phyloP scores from a whole-genome alignment of 1,284 basidiomycete genomes.

The Tausonia pullulans region DNA sequence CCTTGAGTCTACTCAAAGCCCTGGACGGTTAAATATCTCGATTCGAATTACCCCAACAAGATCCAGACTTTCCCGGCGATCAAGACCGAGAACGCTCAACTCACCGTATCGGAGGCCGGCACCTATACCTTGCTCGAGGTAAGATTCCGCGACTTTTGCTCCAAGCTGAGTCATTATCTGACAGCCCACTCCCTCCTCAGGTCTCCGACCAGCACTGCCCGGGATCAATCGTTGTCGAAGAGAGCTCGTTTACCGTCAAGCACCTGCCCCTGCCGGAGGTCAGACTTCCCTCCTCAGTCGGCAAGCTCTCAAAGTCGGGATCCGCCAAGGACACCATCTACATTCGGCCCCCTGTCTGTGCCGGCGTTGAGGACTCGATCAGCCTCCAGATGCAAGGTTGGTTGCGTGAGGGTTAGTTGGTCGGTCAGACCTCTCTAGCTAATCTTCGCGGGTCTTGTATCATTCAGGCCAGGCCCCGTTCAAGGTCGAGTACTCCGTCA shows the following conservation, averaged over 20 bases:
- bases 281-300: background rate
- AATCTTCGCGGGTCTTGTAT: background rate
- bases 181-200: slow-evolving; percentile 31
- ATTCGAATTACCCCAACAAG: background rate
- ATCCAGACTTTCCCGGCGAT: background rate
- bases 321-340: slow-evolving; percentile 51
- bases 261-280: slow-evolving; percentile 45
- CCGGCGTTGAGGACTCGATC: slow-evolving; percentile 57
- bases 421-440: too few species aligned
- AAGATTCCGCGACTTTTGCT: slow-evolving; percentile 18
- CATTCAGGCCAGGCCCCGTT: slow-evolving; percentile 13
- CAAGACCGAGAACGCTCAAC: slow-evolving; percentile 50
- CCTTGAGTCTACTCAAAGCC: background rate
- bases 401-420: slow-evolving; percentile 18
- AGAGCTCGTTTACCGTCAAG: slow-evolving; percentile 54
- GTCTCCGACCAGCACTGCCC: slow-evolving; percentile 68
- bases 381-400: slow-evolving; percentile 61
- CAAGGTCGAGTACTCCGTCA: slow-evolving; percentile 6
- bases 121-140: slow-evolving; percentile 61
- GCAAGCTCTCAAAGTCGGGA: too few species aligned
- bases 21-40: slow-evolving; percentile 9
- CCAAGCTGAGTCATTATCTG: background rate
- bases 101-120: slow-evolving; percentile 54
- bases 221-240: slow-evolving; percentile 51
- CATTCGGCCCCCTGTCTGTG: slow-evolving; percentile 61